Base-by-base conservation (phyloP, 177 flowering plant genomes). In the Tripterygium wilfordii region DNA sequence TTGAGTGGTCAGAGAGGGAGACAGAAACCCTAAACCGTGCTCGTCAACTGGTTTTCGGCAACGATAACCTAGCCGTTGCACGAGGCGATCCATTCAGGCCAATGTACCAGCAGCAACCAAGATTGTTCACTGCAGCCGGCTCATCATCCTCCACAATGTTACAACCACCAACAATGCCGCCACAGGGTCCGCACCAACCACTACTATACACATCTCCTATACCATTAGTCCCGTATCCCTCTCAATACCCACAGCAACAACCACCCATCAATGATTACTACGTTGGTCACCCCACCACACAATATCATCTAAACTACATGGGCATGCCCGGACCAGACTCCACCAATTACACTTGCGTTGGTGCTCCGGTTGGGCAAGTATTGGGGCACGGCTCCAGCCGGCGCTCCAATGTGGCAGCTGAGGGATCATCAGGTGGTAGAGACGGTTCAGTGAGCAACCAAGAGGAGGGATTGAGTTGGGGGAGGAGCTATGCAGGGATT, bases 11-110 rank as follows among this genome's bases (percentile, higher is more conserved):
- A 91, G 98, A 91, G 64, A 81, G 98, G 65, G 98, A 91, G 77
- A 85, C 92, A 40, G 98, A 91, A 58, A 74, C 83, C 26, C 76
- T 91, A 71, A 82, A 82, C 73, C 72, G 72, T 13, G 98, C 98
- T 73, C 96, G 98, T 59, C 89, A 85, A 69, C 83, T 91, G 48
- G 96, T 91, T 37, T 85, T 70, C 72, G 58, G 69, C 57, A 79
- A 69, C 65, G 95, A 91, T 62, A 76, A 55, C 78, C 35, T 74
- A 40, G 69, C 81, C 37, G 63, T n/a, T n/a, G n/a, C n/a, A n/a
- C n/a, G n/a, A n/a, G 72, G 71, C 21, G 90, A 81, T 31, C 84
- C 77, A 10, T 77, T 58, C 57, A 49, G 88, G 65, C 49, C 85
- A 52, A 54, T 68, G 19, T 80, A 77, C 61, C n/a, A n/a, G n/a